phyloP scores from a whole-genome alignment of 1,284 basidiomycete genomes.

The Gastroboletus turbinatus region DNA sequence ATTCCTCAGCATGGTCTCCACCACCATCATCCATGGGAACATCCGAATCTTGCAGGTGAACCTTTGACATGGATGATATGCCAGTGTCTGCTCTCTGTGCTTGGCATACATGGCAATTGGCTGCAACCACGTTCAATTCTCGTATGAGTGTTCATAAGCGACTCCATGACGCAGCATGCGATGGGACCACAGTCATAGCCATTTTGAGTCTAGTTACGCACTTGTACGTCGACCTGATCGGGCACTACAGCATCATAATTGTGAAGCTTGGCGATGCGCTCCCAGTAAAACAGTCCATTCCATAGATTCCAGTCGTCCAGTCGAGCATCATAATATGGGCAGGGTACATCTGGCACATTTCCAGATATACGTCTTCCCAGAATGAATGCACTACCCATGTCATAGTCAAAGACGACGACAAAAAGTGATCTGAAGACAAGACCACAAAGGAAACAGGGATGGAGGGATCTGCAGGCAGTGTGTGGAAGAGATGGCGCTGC shows the following conservation, averaged over 20 bases:
- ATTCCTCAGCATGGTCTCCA: background rate
- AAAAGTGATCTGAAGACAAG: too few species aligned
- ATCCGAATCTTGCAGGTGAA: background rate
- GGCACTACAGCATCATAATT: too few species aligned
- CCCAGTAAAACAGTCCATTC: background rate
- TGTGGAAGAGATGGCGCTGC: background rate
- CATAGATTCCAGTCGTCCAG: too few species aligned
- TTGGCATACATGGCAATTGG: background rate
- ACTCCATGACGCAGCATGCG: background rate
- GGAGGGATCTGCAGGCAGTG: background rate
- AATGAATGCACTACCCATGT: too few species aligned
- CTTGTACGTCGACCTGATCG: background rate
- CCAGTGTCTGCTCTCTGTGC: background rate
- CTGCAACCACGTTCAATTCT: background rate
- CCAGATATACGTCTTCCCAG: too few species aligned
- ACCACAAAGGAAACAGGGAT: background rate
- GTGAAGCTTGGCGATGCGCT: background rate
- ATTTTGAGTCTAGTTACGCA: background rate
- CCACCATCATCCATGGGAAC: background rate
- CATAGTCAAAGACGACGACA: too few species aligned
- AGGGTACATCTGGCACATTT: too few species aligned
- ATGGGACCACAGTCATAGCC: background rate
- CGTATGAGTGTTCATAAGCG: too few species aligned
- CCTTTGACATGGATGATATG: background rate
- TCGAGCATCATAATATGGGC: too few species aligned